Conservation (phyloP, 129 eudicot species). For the Calendula officinalis region DNA sequence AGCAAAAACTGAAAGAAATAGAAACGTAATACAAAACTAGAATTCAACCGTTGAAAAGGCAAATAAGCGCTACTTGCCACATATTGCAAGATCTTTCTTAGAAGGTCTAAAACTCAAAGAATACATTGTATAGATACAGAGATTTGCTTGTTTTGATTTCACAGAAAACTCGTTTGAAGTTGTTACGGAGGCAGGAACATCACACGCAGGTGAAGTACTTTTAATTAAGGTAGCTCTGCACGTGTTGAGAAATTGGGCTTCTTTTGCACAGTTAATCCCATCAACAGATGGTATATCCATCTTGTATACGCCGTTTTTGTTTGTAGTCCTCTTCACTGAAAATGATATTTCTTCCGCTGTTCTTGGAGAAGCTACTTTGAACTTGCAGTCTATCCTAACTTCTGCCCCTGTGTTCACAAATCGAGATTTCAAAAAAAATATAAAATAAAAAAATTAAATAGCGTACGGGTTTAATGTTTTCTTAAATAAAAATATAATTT, state of each 20-base stretch:
- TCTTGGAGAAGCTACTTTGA: slow-evolving; percentile 71
- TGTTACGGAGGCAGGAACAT: slow-evolving; percentile 56
- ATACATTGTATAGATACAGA: slow-evolving; percentile 67
- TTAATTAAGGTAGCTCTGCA: slow-evolving; percentile 67
- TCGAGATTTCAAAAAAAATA: background rate
- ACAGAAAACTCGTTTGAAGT: slow-evolving; percentile 70
- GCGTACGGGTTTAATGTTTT: no score
- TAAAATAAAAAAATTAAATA: no score
- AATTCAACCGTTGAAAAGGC: background rate
- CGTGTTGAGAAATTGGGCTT: slow-evolving; percentile 45
- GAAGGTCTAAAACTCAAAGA: slow-evolving; percentile 75
- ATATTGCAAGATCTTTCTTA: slow-evolving; percentile 45
- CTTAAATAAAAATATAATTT: background rate
- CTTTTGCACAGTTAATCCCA: slow-evolving; percentile 84
- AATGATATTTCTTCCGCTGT: slow-evolving; percentile 67
- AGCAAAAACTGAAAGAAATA: slow-evolving; percentile 1
- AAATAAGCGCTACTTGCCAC: slow-evolving; percentile 39
- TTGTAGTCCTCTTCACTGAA: slow-evolving; percentile 84
- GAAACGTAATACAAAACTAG: background rate
- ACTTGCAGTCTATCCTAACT: slow-evolving; percentile 81
- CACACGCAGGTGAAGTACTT: slow-evolving; percentile 54
- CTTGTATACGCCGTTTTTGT: slow-evolving; percentile 72
- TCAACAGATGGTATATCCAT: slow-evolving; percentile 75
- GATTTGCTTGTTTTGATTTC: slow-evolving; percentile 61
- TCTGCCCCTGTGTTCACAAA: slow-evolving; percentile 55